phyloP scores from a whole-genome alignment of 306 rosid species.

The Cicer pinnatifidum region DNA sequence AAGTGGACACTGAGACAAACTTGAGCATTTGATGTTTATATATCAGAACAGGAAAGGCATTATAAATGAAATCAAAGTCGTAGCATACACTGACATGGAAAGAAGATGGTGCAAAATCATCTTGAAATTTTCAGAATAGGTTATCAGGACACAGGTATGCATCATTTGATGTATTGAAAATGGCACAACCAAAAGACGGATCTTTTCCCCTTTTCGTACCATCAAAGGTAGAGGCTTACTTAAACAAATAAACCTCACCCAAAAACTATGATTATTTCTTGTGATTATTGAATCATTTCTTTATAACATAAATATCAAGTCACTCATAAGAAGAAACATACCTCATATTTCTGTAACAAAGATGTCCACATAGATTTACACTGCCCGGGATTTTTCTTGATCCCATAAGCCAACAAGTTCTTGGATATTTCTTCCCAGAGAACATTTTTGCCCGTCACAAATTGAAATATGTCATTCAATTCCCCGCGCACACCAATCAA shows the following conservation, averaged over 20 bases:
- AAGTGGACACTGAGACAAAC: not conserved
- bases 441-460: slow-evolving; percentile 74
- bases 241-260: slow-evolving; percentile 30
- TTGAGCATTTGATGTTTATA: slow-evolving; percentile 20
- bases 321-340: slow-evolving; percentile 48
- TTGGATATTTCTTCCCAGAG: slow-evolving; percentile 91
- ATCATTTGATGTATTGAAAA: not conserved
- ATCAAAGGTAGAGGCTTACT: not conserved
- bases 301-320: slow-evolving; percentile 33
- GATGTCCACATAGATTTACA: slow-evolving; percentile 92
- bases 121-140: slow-evolving; percentile 1
- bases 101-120: not conserved
- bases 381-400: slow-evolving; percentile 78
- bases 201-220: not conserved
- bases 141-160: not conserved
- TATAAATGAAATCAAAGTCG: not conserved
- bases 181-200: slow-evolving; percentile 1
- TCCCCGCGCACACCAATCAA: slow-evolving; percentile 71
- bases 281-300: not conserved
- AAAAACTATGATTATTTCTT: slow-evolving; percentile 26
- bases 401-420: slow-evolving; percentile 66
- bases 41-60: slow-evolving; percentile 9
- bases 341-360: slow-evolving; percentile 82
- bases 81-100: not conserved
- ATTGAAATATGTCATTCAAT: slow-evolving; percentile 62